These are phyloP conservation scores for Trichoderma erinaceum DNA, from an alignment of 495 filamentous ascomycete species.

Conservation along the genomic window DNA sequence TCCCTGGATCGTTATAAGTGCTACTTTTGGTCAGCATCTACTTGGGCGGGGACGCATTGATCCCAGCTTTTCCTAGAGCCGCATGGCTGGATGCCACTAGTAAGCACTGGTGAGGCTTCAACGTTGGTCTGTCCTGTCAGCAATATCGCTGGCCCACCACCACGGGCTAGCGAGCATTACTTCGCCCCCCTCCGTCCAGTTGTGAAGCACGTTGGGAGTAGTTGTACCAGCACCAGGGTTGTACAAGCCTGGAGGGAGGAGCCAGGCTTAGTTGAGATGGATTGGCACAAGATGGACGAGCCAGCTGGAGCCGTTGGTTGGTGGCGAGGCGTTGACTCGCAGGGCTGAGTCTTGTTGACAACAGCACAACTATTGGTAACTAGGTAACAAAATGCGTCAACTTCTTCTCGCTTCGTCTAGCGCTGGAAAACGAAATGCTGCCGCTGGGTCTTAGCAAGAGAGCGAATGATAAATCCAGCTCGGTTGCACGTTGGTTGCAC, in stretches of 20 bases:
- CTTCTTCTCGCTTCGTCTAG: too few species aligned
- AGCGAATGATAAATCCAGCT: too few species aligned
- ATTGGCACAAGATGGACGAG: too few species aligned
- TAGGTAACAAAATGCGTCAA: too few species aligned
- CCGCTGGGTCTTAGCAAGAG: too few species aligned
- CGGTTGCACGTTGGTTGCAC: too few species aligned
- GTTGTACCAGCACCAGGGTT: background rate
- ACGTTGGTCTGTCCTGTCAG: background rate
- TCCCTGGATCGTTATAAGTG: background rate
- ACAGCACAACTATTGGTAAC: too few species aligned
- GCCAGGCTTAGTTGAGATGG: background rate
- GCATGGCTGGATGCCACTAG: background rate
- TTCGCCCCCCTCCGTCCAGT: background rate
- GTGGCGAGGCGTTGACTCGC: too few species aligned
- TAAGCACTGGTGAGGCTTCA: constrained; percentile 3
- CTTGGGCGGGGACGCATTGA: background rate
- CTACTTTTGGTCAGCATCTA: background rate
- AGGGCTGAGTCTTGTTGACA: too few species aligned
- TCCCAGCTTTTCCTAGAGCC: constrained; percentile 6
- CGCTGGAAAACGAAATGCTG: too few species aligned
- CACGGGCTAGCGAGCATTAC: background rate
- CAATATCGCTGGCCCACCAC: background rate
- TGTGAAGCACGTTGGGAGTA: background rate
- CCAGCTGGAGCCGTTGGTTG: too few species aligned
- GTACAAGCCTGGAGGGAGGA: background rate